Evolutionary conservation across 108 stramenopile genomes (phyloP).

Genomic region (Aurantiochytrium sp.): DNA sequence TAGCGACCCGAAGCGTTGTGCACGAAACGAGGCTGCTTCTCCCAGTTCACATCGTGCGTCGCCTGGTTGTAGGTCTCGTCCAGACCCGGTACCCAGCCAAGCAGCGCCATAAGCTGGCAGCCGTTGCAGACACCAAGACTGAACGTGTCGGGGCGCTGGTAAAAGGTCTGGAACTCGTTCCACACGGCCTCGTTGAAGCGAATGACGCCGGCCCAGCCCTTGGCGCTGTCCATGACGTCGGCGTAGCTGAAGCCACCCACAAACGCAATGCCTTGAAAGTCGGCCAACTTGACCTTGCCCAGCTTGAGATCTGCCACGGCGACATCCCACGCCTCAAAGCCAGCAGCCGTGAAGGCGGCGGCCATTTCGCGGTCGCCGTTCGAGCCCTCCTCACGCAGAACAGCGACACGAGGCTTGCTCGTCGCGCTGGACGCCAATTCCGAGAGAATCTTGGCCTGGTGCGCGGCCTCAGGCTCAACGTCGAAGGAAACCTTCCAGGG

Average conservation of each 20-base stretch:
- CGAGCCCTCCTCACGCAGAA: slow-evolving; percentile 94
- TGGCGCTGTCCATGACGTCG: slow-evolving; percentile 93
- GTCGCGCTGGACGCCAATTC: slow-evolving; percentile 31
- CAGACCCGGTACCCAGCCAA: slow-evolving; percentile 84
- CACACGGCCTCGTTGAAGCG: slow-evolving; percentile 83
- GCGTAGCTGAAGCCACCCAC: slow-evolving; percentile 97
- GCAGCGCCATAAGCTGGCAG: slow-evolving; percentile 97
- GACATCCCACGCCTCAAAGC: slow-evolving; percentile 96
- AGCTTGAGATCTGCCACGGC: slow-evolving; percentile 71
- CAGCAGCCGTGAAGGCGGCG: slow-evolving; percentile 84
- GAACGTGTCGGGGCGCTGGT: slow-evolving; percentile 81
- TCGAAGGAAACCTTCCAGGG: slow-evolving; percentile 72
- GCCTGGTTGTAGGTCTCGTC: not conserved
- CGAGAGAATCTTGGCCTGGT: not conserved
- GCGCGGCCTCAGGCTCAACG: slow-evolving; percentile 17
- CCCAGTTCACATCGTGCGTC: slow-evolving; percentile 29
- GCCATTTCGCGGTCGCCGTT: slow-evolving; percentile 98
- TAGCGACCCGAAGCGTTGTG: slow-evolving; percentile 92
- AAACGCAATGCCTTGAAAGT: slow-evolving; percentile 86
- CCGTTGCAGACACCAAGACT: slow-evolving; percentile 98
- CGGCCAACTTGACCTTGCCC: slow-evolving; percentile 66
- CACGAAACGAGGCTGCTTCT: slow-evolving; percentile 83
- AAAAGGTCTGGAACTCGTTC: slow-evolving; percentile 88
- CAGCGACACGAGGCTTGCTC: slow-evolving; percentile 81
- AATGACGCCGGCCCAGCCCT: slow-evolving; percentile 98